Evolutionary conservation across 73 alveolate genomes (phyloP).

Genomic region (Breviolum minutum): DNA sequence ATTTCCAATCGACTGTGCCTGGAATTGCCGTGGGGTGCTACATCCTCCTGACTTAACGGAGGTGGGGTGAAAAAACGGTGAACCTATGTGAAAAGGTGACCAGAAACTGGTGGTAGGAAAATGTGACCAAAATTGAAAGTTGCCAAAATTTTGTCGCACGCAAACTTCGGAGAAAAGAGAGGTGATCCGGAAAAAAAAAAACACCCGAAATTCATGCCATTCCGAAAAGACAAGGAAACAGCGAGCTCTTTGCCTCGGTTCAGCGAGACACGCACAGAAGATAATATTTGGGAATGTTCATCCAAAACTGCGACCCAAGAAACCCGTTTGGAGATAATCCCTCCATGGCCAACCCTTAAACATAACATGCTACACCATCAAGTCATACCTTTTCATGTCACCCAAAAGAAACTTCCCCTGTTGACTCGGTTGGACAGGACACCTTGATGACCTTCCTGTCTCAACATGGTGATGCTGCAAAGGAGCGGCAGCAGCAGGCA

Average conservation of each 20-base stretch:
- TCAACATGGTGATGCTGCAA: slow-evolving; percentile 7
- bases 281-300: too few relatives aligned
- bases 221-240: too few relatives aligned
- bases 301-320: background rate
- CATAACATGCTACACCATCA: background rate
- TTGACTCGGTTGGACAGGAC: background rate
- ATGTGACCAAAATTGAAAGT: background rate
- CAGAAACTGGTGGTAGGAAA: background rate
- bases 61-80: background rate
- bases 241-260: too few relatives aligned
- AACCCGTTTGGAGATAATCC: too few relatives aligned
- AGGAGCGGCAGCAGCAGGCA: background rate
- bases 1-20: slow-evolving; percentile 1
- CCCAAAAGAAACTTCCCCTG: background rate
- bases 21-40: background rate
- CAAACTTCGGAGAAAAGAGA: too few relatives aligned
- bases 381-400: background rate
- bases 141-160: too few relatives aligned
- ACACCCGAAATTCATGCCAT: too few relatives aligned
- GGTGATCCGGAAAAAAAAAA: too few relatives aligned
- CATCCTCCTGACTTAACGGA: background rate
- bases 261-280: too few relatives aligned
- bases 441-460: slow-evolving; percentile 18
- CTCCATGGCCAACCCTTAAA: background rate
- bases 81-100: too few relatives aligned